Conservation (phyloP, 2,329 filamentous ascomycete species). For the Helotiales sp. region DNA sequence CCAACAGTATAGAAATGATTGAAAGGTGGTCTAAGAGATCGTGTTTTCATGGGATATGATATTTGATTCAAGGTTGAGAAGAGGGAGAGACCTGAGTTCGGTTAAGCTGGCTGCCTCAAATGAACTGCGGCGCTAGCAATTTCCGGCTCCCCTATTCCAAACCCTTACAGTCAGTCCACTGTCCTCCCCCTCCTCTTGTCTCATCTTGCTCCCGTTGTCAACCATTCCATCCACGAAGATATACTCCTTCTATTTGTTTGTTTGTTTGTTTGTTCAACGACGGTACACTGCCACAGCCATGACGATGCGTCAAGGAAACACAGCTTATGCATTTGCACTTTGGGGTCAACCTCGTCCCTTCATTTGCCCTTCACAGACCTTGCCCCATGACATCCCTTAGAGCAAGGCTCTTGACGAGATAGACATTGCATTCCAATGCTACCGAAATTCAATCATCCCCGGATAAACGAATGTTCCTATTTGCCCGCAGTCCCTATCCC, state of each 20-base stretch:
- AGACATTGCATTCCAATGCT: slow-evolving; percentile 9
- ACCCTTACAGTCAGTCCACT: too few species aligned
- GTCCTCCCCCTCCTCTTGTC: not conserved
- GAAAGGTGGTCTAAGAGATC: too few species aligned
- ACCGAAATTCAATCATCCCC: not conserved
- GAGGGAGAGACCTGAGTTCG: too few species aligned
- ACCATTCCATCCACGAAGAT: not conserved
- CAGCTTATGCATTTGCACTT: not conserved
- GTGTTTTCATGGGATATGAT: too few species aligned
- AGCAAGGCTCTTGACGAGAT: not conserved
- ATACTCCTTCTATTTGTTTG: too few species aligned
- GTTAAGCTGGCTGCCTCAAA: not conserved
- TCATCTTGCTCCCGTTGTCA: not conserved
- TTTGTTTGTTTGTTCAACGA: not conserved
- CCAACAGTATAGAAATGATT: too few species aligned
- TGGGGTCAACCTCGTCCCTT: not conserved
- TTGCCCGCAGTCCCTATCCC: not conserved
- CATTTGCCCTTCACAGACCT: not conserved
- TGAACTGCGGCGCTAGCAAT: not conserved
- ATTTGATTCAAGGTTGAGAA: too few species aligned
- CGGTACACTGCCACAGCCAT: not conserved
- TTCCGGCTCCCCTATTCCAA: not conserved
- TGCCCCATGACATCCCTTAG: not conserved
- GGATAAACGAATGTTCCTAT: slow-evolving; percentile 3
- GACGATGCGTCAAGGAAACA: not conserved